Evolutionary conservation across 108 stramenopile species (phyloP), one percentile per base, ranked within the genome.

Genomic region (Fistulifera pelliculosa): DNA sequence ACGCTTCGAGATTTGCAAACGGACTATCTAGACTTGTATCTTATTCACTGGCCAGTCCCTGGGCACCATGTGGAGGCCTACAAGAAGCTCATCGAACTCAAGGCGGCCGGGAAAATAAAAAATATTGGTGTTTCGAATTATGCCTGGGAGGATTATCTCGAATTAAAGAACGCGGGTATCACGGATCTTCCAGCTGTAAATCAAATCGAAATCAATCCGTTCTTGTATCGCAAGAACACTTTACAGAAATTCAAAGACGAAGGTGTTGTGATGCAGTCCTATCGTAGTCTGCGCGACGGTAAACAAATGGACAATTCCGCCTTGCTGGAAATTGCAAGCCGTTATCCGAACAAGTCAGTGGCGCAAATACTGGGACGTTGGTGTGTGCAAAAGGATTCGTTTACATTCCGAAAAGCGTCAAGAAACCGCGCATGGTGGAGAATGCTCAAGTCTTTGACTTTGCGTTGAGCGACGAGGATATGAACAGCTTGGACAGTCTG

Each of bases 141-240:
- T 56, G 23, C 28, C n/a, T 53, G 60, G 38, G 49, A 44, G 10
- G 76, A 75, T 23, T 70, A 74, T 27, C 84, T 90, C 44, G 72
- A 58, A 18, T 70, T 93, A 13, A 79, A 82, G 54, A 73, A 83
- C 15, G 56, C 38, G 14, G 23, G 27, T 1, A n/a, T n/a, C 15
- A 60, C 54, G 14, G 50, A 71, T 47, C 62, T 63, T 28, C 93
- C 93, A 14, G 58, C 70, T 28, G 86, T 92, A 16, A 94, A 90
- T 73, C 94, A 95, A 64, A 92, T 95, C 58, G 94, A 95, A 65
- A 86, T 95, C 60, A 95, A 95, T 49, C 94, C 94, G 18, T 93
- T 92, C 47, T 62, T 92, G 31, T 95, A 83, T 60, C 73, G 94
- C 25, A 75, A 68, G 45, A 85, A 87, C 17, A 93, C 90, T 8